These are phyloP conservation scores for Leccinum subgranulosum DNA, from an alignment of 768 basidiomycete species.

Conservation along the genomic window DNA sequence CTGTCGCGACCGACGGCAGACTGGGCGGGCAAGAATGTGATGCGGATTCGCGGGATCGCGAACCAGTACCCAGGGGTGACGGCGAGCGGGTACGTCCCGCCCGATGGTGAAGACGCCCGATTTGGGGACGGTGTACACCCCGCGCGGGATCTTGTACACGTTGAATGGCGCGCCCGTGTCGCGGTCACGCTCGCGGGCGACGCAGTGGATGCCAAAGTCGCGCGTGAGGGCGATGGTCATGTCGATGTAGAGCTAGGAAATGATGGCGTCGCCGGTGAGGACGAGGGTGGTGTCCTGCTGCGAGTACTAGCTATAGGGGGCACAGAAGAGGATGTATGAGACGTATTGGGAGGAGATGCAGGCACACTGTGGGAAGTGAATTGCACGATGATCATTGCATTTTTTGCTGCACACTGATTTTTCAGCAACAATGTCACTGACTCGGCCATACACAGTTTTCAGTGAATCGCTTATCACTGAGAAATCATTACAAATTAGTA, in stretches of 20 bases:
- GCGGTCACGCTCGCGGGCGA: slow-evolving; percentile 60
- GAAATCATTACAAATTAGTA: no score
- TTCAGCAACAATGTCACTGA: no score
- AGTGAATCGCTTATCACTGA: no score
- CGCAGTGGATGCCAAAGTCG: slow-evolving; percentile 74
- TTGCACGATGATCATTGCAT: no score
- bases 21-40: no score
- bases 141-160: slow-evolving; percentile 84
- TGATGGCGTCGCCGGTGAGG: slow-evolving; percentile 91
- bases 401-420: no score
- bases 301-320: slow-evolving; percentile 69
- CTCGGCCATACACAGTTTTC: no score
- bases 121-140: slow-evolving; percentile 35
- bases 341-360: slow-evolving; percentile 98
- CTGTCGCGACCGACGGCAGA: no score
- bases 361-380: slow-evolving; percentile 27
- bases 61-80: no score
- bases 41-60: no score
- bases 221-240: slow-evolving; percentile 99
- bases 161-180: slow-evolving; percentile 62
- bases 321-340: slow-evolving; percentile 93
- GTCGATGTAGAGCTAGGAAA: slow-evolving; percentile 85
- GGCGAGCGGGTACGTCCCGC: no score
- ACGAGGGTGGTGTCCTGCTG: slow-evolving; percentile 67
- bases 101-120: no score